Conservation (phyloP, 2,329 filamentous ascomycete genomes). For the Pseudogymnoascus sp. region DNA sequence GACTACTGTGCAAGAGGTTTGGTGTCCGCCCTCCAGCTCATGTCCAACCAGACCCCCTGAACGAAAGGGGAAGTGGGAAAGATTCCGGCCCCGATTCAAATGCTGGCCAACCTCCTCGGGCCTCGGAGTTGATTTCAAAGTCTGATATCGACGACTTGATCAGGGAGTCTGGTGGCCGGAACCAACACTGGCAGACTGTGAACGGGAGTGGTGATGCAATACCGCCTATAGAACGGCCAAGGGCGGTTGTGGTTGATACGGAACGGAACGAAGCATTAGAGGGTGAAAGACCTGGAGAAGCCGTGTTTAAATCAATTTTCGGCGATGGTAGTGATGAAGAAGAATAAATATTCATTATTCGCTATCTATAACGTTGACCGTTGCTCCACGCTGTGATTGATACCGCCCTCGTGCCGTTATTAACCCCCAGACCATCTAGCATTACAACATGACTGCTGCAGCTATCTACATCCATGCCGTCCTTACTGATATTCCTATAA, state of each 20-base stretch:
- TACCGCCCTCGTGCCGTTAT: not conserved
- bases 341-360: conserved; percentile 14
- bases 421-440: not conserved
- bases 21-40: conserved; percentile 72
- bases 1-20: conserved; percentile 90
- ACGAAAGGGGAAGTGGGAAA: conserved; percentile 20
- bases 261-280: conserved; percentile 75
- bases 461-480: not conserved
- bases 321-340: conserved; percentile 71
- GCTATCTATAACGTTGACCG: not conserved
- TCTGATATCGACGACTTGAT: conserved; percentile 48
- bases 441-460: not conserved
- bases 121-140: conserved; percentile 43
- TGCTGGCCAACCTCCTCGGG: conserved; percentile 22
- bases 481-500: not conserved
- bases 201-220: not conserved
- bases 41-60: conserved; percentile 45
- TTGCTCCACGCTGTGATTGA: not conserved
- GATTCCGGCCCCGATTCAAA: not conserved
- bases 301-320: conserved; percentile 88
- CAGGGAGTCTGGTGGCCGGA: conserved; percentile 33
- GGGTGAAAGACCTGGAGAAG: conserved; percentile 64
- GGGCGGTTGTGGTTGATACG: conserved; percentile 48
- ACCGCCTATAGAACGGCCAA: conserved; percentile 14
- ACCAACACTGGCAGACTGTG: conserved; percentile 18